These are phyloP conservation scores for Alnus rubra DNA, from an alignment of 306 rosid genomes.

Conservation along the genomic window DNA sequence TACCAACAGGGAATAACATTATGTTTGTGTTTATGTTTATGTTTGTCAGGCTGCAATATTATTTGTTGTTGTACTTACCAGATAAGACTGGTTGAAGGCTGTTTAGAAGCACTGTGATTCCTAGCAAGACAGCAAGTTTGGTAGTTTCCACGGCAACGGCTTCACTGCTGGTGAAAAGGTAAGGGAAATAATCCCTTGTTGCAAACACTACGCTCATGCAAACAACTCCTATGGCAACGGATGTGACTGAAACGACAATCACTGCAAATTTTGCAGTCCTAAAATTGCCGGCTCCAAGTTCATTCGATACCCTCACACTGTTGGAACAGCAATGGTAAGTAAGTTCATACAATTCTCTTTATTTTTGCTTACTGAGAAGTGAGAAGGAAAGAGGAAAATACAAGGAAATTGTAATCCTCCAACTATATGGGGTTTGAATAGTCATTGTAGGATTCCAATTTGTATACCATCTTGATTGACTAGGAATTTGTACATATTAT, in stretches of 20 bases:
- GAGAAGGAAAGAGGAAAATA: neutral
- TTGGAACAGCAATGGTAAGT: constrained; percentile 12
- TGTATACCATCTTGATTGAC: too few species aligned
- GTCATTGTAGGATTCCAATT: too few species aligned
- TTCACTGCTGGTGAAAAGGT: constrained; percentile 58
- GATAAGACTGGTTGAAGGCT: constrained; percentile 80
- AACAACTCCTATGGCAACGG: constrained; percentile 59
- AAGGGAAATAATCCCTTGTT: constrained; percentile 60
- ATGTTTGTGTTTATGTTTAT: neutral
- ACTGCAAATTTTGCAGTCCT: constrained; percentile 61
- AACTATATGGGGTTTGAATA: too few species aligned
- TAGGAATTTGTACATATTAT: too few species aligned
- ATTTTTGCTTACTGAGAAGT: neutral
- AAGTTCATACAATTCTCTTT: neutral
- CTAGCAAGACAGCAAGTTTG: constrained; percentile 59
- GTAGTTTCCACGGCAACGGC: constrained; percentile 75
- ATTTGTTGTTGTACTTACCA: constrained; percentile 36
- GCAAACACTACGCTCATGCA: constrained; percentile 42
- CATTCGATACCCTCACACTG: constrained; percentile 89
- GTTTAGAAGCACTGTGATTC: constrained; percentile 58
- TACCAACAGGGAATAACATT: neutral
- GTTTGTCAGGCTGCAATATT: neutral
- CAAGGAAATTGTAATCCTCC: neutral
- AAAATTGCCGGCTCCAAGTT: constrained; percentile 73
- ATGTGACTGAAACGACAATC: constrained; percentile 64